Percentiles rank a stretch among this genome's conserved stretches.
Conservation (phyloP, 345 rosid species). For the Aquilaria yunnanensis region DNA sequence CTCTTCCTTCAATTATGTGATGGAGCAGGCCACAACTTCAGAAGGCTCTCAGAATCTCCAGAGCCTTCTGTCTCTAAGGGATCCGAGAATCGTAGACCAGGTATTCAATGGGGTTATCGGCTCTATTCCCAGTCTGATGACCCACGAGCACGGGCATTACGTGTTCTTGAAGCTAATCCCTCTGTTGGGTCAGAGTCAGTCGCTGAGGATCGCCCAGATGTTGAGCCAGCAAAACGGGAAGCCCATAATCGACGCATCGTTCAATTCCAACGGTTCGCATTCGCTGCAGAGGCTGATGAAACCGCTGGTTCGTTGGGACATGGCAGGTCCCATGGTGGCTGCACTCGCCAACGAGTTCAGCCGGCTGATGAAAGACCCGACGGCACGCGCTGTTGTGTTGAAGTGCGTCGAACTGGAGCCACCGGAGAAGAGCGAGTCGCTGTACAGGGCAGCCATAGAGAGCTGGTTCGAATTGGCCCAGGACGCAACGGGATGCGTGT, state of each 20-base stretch:
- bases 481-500: background rate
- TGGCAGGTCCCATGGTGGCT: background rate
- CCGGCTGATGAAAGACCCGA: background rate
- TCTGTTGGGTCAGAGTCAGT: background rate
- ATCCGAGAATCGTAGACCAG: background rate
- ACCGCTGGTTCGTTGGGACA: background rate
- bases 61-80: background rate
- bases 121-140: conserved; percentile 1
- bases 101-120: conserved; percentile 3
- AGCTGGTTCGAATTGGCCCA: background rate
- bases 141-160: background rate
- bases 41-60: background rate
- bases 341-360: background rate
- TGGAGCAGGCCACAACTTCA: background rate
- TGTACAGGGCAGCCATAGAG: background rate
- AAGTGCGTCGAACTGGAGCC: background rate
- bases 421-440: background rate
- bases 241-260: background rate
- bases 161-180: background rate
- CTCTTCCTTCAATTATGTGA: too few species aligned
- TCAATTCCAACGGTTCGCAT: background rate
- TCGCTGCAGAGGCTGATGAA: background rate
- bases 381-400: background rate
- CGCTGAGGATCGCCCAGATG: background rate
- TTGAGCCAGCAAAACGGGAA: background rate